Conservation (phyloP, 306 rosid species). For the Geum urbanum region DNA sequence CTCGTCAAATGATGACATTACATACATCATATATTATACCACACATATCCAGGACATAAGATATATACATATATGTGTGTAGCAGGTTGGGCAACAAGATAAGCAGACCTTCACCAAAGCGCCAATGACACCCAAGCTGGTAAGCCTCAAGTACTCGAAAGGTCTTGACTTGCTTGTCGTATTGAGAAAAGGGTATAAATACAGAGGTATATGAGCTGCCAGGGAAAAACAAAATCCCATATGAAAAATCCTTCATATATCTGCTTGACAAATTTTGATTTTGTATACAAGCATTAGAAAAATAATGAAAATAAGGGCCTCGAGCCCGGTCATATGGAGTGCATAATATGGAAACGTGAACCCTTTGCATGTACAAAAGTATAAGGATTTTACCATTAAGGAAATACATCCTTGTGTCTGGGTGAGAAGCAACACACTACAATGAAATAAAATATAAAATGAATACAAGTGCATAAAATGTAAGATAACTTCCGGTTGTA, state of each 20-base stretch:
- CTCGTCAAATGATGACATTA: neutral
- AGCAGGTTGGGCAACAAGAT: slow-evolving; percentile 3
- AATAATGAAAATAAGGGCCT: too few species aligned
- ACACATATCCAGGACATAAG: neutral
- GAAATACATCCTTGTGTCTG: slow-evolving; percentile 71
- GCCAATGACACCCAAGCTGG: slow-evolving; percentile 85
- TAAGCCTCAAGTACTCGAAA: slow-evolving; percentile 76
- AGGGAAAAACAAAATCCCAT: slow-evolving; percentile 23
- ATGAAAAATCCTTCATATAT: neutral
- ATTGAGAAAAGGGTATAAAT: slow-evolving; percentile 79
- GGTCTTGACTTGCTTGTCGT: slow-evolving; percentile 72
- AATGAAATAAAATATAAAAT: slow-evolving; percentile 16
- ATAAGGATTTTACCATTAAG: slow-evolving; percentile 58
- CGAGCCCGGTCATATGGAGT: too few species aligned
- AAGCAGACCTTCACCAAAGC: slow-evolving; percentile 78
- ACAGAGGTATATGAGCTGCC: slow-evolving; percentile 78
- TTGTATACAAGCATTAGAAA: neutral
- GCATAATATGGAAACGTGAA: slow-evolving; percentile 4
- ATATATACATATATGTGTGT: neutral
- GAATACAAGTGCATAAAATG: neutral
- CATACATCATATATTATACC: neutral
- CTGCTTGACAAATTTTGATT: neutral
- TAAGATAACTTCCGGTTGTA: neutral
- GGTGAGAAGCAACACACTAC: slow-evolving; percentile 88
- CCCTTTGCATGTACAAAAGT: slow-evolving; percentile 22